Conservation (phyloP, 805 yeast species). For the Metschnikowia henanensis region DNA sequence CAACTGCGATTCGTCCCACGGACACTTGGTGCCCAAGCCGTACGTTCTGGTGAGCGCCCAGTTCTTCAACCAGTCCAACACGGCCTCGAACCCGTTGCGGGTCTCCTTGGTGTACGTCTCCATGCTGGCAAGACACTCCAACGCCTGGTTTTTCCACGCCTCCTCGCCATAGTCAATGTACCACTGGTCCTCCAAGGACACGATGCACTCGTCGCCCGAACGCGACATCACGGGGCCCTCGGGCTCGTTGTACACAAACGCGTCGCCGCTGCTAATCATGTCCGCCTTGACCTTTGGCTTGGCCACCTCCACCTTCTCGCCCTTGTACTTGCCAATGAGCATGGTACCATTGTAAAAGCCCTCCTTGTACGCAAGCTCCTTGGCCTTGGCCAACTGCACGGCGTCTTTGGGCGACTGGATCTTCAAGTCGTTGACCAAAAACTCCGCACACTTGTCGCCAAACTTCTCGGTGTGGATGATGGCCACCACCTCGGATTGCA, state of each 20-base stretch:
- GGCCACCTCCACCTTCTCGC: constrained; percentile 88
- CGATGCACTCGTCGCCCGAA: constrained; percentile 96
- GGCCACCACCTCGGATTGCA: constrained; percentile 66
- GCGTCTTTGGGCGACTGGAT: constrained; percentile 94
- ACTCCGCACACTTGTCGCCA: constrained; percentile 87
- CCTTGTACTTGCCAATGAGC: constrained; percentile 78
- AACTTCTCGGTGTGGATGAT: constrained; percentile 79
- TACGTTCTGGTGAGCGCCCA: constrained; percentile 98
- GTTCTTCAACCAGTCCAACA: constrained; percentile 92
- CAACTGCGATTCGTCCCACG: constrained; percentile 94
- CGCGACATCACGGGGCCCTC: constrained; percentile 88
- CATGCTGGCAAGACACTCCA: constrained; percentile 75
- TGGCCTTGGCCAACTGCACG: constrained; percentile 84
- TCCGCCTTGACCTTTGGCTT: constrained; percentile 86
- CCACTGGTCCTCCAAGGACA: constrained; percentile 98
- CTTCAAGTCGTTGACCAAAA: constrained; percentile 79
- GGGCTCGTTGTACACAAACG: constrained; percentile 93
- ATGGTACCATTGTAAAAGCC: constrained; percentile 90
- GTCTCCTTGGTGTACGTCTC: constrained; percentile 81
- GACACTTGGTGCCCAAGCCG: constrained; percentile 92
- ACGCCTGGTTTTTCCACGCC: constrained; percentile 78
- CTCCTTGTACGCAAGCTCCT: constrained; percentile 94
- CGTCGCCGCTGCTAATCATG: constrained; percentile 71
- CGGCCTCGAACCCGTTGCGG: constrained; percentile 89
- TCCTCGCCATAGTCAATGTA: constrained; percentile 96